Evolutionary conservation across 2,329 filamentous ascomycete genomes (phyloP).

Genomic region (Thelonectria blattea): DNA sequence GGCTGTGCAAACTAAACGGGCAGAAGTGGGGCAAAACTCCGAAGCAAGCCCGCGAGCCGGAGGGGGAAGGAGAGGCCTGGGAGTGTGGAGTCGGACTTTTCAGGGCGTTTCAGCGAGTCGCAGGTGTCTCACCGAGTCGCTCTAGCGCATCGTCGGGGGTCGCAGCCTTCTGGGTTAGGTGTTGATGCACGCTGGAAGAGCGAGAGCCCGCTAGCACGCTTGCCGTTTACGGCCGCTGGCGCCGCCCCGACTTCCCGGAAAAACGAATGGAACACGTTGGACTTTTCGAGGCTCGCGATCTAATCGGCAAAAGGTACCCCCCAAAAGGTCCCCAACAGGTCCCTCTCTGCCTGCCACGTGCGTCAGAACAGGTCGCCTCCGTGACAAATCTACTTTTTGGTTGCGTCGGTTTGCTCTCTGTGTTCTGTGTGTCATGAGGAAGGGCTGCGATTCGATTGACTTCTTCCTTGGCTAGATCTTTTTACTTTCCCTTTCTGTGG

Average conservation of each 20-base stretch:
- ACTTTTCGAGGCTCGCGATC: slow-evolving; percentile 30
- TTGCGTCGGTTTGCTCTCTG: background rate
- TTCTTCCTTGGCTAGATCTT: slow-evolving; percentile 15
- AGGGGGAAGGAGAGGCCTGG: background rate
- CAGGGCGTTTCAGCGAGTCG: slow-evolving; percentile 12
- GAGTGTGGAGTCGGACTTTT: background rate
- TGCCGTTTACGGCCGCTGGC: slow-evolving; percentile 12
- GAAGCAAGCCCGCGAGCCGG: slow-evolving; percentile 6
- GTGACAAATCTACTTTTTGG: slow-evolving; percentile 34
- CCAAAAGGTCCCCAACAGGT: background rate
- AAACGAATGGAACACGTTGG: slow-evolving; percentile 41
- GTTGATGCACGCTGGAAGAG: background rate
- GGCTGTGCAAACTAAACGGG: slow-evolving; percentile 12
- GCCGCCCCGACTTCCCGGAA: slow-evolving; percentile 30
- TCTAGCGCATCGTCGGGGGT: background rate
- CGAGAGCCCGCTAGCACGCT: slow-evolving; percentile 11
- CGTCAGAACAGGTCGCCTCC: slow-evolving; percentile 39
- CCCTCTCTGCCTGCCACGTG: slow-evolving; percentile 41
- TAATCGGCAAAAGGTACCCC: slow-evolving; percentile 15
- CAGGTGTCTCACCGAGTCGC: background rate
- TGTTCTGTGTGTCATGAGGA: slow-evolving; percentile 35
- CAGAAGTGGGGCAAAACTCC: slow-evolving; percentile 9
- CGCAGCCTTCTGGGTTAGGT: slow-evolving; percentile 2
- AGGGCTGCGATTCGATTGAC: slow-evolving; percentile 31
- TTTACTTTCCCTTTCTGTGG: slow-evolving; percentile 17